Base-by-base conservation (phyloP, 169 alveolate species). In the Sarcocystis neurona region DNA sequence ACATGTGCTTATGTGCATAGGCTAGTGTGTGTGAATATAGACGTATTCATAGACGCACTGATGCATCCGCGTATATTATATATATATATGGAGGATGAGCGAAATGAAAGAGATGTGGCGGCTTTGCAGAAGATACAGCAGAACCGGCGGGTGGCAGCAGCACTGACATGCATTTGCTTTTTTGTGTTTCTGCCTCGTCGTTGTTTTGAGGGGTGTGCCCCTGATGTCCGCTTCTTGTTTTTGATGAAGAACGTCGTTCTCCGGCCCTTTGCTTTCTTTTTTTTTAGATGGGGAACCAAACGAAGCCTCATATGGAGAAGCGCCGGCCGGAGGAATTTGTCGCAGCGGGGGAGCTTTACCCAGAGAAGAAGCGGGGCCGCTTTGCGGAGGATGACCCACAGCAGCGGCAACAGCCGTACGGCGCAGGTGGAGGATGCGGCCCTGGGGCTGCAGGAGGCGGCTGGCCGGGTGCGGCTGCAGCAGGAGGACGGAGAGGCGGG, bases 221-320 rank as follows among this genome's bases (percentile, higher is more conserved):
- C 32, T 2, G n/a, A n/a, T n/a, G 12, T 5, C 27, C 3, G 74
- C 3, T n/a, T 2, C 74, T 2, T 60, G 74, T 60, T 5, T 2
- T 34, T 6, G 37, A 46, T 34, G 39, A n/a, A 0, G 34, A 37
- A 47, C 4, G 84, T 46, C 41, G 84, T 75, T 37, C 34, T 37
- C 58, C 39, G 41, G 8, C 10, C 5, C 39, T 79, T 20, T 47
- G 27, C 32, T 37, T n/a, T 50, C n/a, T 12, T 30, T 39, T 47
- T 6, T 48, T 84, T 27, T 70, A 85, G 90, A 48, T 53, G 30
- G 50, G 77, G 32, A 70, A 77, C 20, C 90, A 85, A 39, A 82
- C 90, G 39, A 85, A 85, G 50, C 90, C 90, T 4, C 90, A 85
- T 56, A 85, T 85, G 12, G 90, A 85, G 56, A 77, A 68, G 0